Evolutionary conservation across 225 moss, liverwort and hornwort species (phyloP).

Genomic region (Marchantia polymorpha): DNA sequence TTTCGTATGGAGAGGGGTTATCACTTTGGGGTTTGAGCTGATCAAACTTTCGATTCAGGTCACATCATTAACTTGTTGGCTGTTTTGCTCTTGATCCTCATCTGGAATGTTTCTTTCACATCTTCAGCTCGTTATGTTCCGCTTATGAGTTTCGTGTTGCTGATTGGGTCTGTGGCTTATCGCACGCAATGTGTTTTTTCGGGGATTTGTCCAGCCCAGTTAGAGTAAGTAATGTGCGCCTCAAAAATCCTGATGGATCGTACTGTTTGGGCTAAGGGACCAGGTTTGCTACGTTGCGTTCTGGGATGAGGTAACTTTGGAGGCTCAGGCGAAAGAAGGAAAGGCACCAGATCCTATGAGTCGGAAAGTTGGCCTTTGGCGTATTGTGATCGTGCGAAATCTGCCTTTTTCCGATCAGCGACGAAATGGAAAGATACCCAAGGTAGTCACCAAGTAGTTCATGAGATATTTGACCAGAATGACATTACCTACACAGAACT

Average conservation of each 20-base stretch:
- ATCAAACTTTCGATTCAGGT: no score
- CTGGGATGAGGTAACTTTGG: constrained; percentile 83
- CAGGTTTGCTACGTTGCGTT: constrained; percentile 94
- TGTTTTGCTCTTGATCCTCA: no score
- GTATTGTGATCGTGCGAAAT: constrained; percentile 74
- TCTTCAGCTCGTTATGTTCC: no score
- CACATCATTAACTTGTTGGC: no score
- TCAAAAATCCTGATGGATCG: not conserved
- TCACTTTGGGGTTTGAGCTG: no score
- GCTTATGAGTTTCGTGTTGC: no score
- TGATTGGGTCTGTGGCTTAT: no score
- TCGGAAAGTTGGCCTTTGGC: constrained; percentile 78
- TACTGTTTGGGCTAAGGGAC: constrained; percentile 13
- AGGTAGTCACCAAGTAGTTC: constrained; percentile 31
- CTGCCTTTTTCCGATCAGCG: constrained; percentile 91
- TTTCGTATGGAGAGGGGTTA: no score
- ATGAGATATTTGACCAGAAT: not conserved
- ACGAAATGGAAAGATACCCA: constrained; percentile 94
- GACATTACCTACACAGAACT: not conserved
- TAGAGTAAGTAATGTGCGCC: not conserved
- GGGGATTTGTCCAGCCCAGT: no score
- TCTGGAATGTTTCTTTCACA: no score
- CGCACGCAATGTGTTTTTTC: no score
- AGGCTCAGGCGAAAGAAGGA: constrained; percentile 58
- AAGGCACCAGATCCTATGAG: constrained; percentile 43